phyloP scores from a whole-genome alignment of 1,284 basidiomycete species.

The Phaffia rhodozyma region DNA sequence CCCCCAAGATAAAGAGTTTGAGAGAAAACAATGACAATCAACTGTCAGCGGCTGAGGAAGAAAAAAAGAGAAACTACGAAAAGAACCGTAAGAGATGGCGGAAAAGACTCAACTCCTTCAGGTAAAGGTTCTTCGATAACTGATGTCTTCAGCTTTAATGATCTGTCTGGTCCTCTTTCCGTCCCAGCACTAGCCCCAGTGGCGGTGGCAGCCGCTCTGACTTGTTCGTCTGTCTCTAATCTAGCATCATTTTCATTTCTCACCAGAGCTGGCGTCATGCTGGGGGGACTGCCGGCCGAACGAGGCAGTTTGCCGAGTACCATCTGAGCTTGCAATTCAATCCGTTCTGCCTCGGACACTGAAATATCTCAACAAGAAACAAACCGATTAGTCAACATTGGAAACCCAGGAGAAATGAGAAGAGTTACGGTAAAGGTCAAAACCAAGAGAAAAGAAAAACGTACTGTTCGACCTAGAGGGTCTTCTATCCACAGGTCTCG shows the following conservation, averaged over 20 bases:
- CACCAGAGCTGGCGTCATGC: neutral
- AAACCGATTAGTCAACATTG: too few species aligned
- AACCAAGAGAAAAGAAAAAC: neutral
- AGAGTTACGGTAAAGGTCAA: too few species aligned
- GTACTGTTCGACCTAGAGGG: slow-evolving; percentile 33
- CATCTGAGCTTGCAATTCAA: slow-evolving; percentile 9
- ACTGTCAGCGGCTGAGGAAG: neutral
- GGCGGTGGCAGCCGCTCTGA: neutral
- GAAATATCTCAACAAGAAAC: neutral
- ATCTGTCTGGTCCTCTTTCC: neutral
- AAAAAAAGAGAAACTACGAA: too few species aligned
- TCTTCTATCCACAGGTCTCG: slow-evolving; percentile 77
- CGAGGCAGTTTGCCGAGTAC: neutral
- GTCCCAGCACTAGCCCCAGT: neutral
- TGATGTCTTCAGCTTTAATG: neutral
- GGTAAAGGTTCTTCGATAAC: slow-evolving; percentile 11
- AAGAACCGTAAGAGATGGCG: neutral
- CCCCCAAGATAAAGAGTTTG: too few species aligned
- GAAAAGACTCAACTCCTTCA: neutral
- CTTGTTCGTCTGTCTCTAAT: slow-evolving; percentile 4
- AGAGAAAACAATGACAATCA: neutral
- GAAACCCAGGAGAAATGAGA: too few species aligned
- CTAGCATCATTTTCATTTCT: slow-evolving; percentile 14
- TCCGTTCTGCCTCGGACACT: slow-evolving; percentile 12
- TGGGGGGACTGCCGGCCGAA: neutral